Base-by-base conservation (phyloP, 2,329 filamentous ascomycete species). In the Penicillium fuscoglaucum region DNA sequence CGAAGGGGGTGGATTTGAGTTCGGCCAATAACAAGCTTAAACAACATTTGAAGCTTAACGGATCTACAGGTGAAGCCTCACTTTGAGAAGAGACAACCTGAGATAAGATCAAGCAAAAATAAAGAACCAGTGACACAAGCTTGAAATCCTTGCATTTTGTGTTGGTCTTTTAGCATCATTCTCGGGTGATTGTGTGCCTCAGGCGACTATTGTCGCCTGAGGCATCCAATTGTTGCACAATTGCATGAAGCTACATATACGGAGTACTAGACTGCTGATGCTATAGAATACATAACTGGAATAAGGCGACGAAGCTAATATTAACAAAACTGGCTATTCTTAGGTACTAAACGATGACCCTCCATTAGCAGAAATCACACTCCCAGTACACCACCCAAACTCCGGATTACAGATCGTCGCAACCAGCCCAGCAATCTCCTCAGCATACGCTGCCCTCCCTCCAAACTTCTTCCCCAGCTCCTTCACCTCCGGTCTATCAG, bases 291-390 rank as follows among this genome's bases (percentile, higher is more conserved):
- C 5, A 6, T 15, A 33, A 33, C 4, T 33, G 6, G 5, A 15
- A 15, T 6, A 33, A 33, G 31, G 2, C 6, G 13, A 33, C 13
- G 12, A 33, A 33, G 31, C 13, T 26, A 24, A 17, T 26, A 24
- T 24, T 24, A 8, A 13, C 12, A 43, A 3, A 43, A 9, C 15
- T 13, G 3, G 6, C 31, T 26, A 7, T 4, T 2, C 6, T 26
- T 29, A 51, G 7, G 28, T 52, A 26, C 49, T 43, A 24, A 43
- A 52, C 1, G 26, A 26, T 15, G 31, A 43, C 15, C 89, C 89
- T 1, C 89, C 89, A 69, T 91, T 91, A 6, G 88, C 88, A 73
- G 85, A 88, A 4, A 91, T 82, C 4, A 90, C 86, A 70, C 86
- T 86, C 0, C 89, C 89, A 0, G 89, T 92, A 66, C 84, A 86